Conservation (phyloP, 805 yeast species). For the Teunomyces atbi region DNA sequence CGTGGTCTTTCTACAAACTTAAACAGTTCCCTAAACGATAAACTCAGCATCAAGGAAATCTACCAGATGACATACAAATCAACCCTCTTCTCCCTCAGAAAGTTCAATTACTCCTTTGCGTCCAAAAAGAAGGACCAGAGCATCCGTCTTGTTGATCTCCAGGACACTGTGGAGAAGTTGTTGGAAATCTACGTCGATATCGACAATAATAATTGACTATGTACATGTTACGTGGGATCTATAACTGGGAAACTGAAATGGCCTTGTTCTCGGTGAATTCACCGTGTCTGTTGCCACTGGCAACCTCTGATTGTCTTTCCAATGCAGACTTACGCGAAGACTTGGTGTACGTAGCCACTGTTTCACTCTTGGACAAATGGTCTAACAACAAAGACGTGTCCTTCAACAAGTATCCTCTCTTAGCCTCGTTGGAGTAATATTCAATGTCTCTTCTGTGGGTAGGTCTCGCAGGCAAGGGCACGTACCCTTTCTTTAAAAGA, state of each 20-base stretch:
- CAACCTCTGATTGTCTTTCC: slow-evolving; percentile 35
- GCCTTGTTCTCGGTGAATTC: slow-evolving; percentile 11
- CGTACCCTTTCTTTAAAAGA: slow-evolving; percentile 65
- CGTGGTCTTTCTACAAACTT: slow-evolving; percentile 33
- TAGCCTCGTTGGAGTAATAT: slow-evolving; percentile 67
- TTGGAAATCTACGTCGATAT: slow-evolving; percentile 37
- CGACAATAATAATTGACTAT: slow-evolving; percentile 13
- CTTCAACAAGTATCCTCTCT: slow-evolving; percentile 70
- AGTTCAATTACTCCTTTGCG: slow-evolving; percentile 30
- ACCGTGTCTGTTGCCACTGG: slow-evolving; percentile 17
- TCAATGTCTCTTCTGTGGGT: slow-evolving; percentile 75
- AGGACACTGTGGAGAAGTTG: slow-evolving; percentile 39
- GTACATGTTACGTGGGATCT: slow-evolving; percentile 5
- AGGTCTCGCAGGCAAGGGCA: slow-evolving; percentile 87
- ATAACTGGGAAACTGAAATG: slow-evolving; percentile 6
- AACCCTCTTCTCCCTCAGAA: slow-evolving; percentile 38
- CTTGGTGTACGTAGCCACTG: slow-evolving; percentile 18
- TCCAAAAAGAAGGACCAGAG: slow-evolving; percentile 5
- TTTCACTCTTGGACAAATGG: slow-evolving; percentile 21
- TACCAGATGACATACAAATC: slow-evolving; percentile 42
- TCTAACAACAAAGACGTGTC: slow-evolving; percentile 40
- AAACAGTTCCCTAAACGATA: slow-evolving; percentile 26
- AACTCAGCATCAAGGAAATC: slow-evolving; percentile 36
- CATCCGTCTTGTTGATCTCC: slow-evolving; percentile 28
- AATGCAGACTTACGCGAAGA: slow-evolving; percentile 33